Base-by-base conservation (phyloP, 352 stramenopile genomes). In the Globisporangium ultimum region DNA sequence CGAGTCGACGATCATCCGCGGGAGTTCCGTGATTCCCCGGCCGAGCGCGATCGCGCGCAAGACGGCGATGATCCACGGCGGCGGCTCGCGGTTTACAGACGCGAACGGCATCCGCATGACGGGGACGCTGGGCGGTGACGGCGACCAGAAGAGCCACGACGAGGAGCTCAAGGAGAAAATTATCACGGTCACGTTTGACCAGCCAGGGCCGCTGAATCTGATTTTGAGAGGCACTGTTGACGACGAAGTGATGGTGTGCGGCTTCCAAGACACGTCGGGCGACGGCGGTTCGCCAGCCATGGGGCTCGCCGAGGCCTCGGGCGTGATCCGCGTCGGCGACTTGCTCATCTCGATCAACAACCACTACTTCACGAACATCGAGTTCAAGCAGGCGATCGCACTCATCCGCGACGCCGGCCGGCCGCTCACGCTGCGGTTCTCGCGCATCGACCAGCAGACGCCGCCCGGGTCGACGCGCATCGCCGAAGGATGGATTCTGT, bases 221-320 rank as follows among this genome's bases (percentile, higher is more conserved):
- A 81, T 90, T 56, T 61, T 95, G 6, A 74, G 84, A 59, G 84
- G 84, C 45, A 96, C 87, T 1, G 86, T 96, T 20, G 87, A 96
- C 55, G 87, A 93, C 59, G 85, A 93, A 61, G 84, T 96, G 57
- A 92, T 96, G 81, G 84, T 96, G 4, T 91, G 82, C 34, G 87
- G 87, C 7, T 94, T 96, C 66, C 70, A 88, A 55, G 63, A 85
- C 20, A 60, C 64, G 3, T 61, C 52, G 3, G 61, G 60, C 0
- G 62, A 62, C 17, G 68, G 70, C 13, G 67, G 70, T 11, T 64
- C 28, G 28, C 28, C 66, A 7, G 66, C 74, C 10, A 61, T 74
- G 17, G 75, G 80, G 1, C 68, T 82, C 41, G 83, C 80, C 7
- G 80, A 91, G 64, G 68, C 82, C 20, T 88, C 81, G 1, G 82